Conservation (phyloP, 83 land plant species). For the Thuja plicata region DNA sequence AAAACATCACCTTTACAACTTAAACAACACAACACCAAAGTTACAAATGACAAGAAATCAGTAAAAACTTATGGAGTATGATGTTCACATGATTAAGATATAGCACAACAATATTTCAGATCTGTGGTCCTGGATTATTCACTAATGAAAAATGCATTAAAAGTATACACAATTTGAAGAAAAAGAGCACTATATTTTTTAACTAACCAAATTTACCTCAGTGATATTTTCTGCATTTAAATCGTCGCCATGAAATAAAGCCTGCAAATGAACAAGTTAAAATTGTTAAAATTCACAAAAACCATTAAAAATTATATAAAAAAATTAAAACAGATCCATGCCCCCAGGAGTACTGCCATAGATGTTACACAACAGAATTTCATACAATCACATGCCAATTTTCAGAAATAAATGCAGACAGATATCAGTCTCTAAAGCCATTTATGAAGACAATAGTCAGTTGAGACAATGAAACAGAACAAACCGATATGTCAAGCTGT, state of each 20-base stretch:
- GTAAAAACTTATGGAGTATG: neutral
- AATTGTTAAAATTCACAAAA: neutral
- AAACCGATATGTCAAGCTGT: conserved; percentile 71
- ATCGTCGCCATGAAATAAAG: conserved; percentile 70
- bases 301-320: neutral
- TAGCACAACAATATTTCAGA: neutral
- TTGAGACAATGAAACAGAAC: conserved; percentile 1
- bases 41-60: neutral
- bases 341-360: neutral
- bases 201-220: conserved; percentile 45
- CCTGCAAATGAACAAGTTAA: conserved; percentile 33
- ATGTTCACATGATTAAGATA: neutral
- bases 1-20: neutral
- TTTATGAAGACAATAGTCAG: neutral
- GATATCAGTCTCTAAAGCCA: neutral
- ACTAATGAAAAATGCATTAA: neutral
- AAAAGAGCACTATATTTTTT: neutral
- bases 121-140: neutral
- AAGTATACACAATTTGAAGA: neutral
- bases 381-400: too few species aligned
- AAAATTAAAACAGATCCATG: neutral
- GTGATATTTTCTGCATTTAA: conserved; percentile 56
- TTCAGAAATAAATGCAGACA: neutral
- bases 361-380: too few species aligned
- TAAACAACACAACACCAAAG: neutral